These are phyloP conservation scores for Pseudopithomyces chartarum DNA, from an alignment of 2,329 filamentous ascomycete species.

Conservation along the genomic window DNA sequence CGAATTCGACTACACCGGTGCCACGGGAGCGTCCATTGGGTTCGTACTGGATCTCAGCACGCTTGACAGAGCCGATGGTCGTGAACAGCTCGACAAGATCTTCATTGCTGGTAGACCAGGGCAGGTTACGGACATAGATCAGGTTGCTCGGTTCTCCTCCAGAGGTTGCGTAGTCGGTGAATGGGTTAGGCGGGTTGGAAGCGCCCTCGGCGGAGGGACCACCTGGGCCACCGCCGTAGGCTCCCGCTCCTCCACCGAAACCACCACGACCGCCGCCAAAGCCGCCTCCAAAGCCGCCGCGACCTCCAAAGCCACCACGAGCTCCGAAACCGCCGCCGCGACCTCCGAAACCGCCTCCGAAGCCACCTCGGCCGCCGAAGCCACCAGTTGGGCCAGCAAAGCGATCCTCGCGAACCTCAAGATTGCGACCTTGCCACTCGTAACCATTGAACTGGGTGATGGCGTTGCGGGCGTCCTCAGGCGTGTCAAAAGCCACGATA, in stretches of 20 bases:
- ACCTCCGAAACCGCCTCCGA: slow-evolving; percentile 22
- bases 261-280: slow-evolving; percentile 55
- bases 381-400: slow-evolving; percentile 69
- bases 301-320: slow-evolving; percentile 42
- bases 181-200: slow-evolving; percentile 76
- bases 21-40: slow-evolving; percentile 93
- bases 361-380: slow-evolving; percentile 45
- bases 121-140: slow-evolving; percentile 97
- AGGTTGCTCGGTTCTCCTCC: slow-evolving; percentile 81
- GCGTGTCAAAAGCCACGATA: slow-evolving; percentile 93
- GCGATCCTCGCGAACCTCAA: slow-evolving; percentile 95
- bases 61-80: slow-evolving; percentile 96
- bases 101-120: slow-evolving; percentile 99
- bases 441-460: slow-evolving; percentile 99
- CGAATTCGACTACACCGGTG: slow-evolving; percentile 95
- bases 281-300: slow-evolving; percentile 62
- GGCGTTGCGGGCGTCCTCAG: slow-evolving; percentile 92
- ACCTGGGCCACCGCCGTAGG: slow-evolving; percentile 37
- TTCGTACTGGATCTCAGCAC: slow-evolving; percentile 99
- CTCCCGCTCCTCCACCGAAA: slow-evolving; percentile 52
- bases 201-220: slow-evolving; percentile 56
- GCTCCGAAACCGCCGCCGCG: slow-evolving; percentile 40
- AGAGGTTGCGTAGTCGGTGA: slow-evolving; percentile 89
- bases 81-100: slow-evolving; percentile 95
- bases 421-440: slow-evolving; percentile 91